phyloP scores from a whole-genome alignment of 2,329 filamentous ascomycete genomes.

The Colletotrichum gloeosporioides region DNA sequence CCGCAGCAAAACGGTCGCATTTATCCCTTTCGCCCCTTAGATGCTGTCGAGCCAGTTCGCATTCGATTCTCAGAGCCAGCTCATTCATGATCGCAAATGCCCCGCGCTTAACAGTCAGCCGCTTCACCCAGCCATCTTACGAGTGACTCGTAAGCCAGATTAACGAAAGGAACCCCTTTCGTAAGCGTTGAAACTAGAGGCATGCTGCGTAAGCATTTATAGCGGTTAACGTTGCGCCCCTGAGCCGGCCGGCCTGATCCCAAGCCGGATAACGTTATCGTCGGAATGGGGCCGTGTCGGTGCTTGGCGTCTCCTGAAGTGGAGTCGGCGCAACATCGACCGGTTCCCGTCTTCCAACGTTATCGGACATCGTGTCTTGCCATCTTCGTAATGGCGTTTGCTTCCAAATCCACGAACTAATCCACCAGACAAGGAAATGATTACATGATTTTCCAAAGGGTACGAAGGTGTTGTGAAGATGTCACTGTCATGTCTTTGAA shows the following conservation, averaged over 20 bases:
- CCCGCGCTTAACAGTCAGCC: not conserved
- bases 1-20: not conserved
- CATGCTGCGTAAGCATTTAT: not conserved
- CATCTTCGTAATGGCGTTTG: not conserved
- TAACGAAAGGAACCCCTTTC: not conserved
- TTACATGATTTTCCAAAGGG: not conserved
- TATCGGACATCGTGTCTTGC: not conserved
- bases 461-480: accelerated
- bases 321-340: not conserved
- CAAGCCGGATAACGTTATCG: not conserved
- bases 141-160: not conserved
- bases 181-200: not conserved
- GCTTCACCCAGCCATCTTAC: not conserved
- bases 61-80: not conserved
- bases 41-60: not conserved
- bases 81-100: not conserved
- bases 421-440: accelerated
- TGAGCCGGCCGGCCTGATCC: not conserved
- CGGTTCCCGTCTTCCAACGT: not conserved
- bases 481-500: accelerated
- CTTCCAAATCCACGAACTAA: accelerated
- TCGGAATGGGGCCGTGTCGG: not conserved
- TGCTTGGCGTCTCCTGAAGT: not conserved
- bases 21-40: not conserved
- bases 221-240: not conserved